Conservation (phyloP, 805 yeast species). For the Schwanniomyces polymorphus region DNA sequence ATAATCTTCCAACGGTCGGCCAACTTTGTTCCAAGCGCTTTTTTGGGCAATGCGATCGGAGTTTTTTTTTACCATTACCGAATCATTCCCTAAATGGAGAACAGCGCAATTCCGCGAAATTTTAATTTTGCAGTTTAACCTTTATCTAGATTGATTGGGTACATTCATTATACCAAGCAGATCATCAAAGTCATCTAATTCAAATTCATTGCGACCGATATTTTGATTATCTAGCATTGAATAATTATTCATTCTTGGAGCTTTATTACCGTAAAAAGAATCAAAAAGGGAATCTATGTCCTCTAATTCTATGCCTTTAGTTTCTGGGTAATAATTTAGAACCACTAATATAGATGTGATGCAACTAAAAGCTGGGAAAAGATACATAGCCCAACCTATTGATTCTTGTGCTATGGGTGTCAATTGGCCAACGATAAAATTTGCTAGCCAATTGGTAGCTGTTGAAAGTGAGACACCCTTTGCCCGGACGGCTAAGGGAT, state of each 20-base stretch:
- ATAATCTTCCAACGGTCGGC: background rate
- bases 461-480: slow-evolving; percentile 47
- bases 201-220: slow-evolving; percentile 7
- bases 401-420: slow-evolving; percentile 42
- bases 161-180: background rate
- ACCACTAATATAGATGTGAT: slow-evolving; percentile 34
- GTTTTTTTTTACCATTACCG: background rate
- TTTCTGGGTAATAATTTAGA: slow-evolving; percentile 39
- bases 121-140: background rate
- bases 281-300: slow-evolving; percentile 40
- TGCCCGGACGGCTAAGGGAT: slow-evolving; percentile 41
- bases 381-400: slow-evolving; percentile 42
- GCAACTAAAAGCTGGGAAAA: slow-evolving; percentile 41
- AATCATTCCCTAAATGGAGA: background rate
- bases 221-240: slow-evolving; percentile 8
- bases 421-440: slow-evolving; percentile 45
- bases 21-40: background rate
- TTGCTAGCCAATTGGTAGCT: slow-evolving; percentile 46
- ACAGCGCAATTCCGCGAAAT: background rate
- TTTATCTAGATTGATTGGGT: background rate
- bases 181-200: slow-evolving; percentile 12
- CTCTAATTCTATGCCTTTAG: slow-evolving; percentile 45
- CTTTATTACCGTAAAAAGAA: slow-evolving; percentile 24
- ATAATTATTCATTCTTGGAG: slow-evolving; percentile 15
- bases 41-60: background rate